These are phyloP conservation scores for Ceratocystis colombiana DNA, from an alignment of 2,329 filamentous ascomycete species.

Conservation along the genomic window DNA sequence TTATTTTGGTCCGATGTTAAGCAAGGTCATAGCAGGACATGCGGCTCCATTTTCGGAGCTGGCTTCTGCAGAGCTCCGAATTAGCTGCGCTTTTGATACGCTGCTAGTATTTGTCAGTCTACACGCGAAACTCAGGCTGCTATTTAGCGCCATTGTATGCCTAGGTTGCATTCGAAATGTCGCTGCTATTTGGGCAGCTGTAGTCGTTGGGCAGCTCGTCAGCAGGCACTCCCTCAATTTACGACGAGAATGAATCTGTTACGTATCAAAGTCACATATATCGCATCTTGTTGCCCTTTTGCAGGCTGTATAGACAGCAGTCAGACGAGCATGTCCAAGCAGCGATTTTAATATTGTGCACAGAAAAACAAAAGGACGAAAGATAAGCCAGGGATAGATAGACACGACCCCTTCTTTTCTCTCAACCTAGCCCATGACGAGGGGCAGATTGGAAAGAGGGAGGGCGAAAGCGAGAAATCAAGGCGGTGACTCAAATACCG, in stretches of 20 bases:
- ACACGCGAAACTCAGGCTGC: background rate
- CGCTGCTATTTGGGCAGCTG: background rate
- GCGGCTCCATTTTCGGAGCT: background rate
- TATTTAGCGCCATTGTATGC: background rate
- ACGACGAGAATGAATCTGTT: background rate
- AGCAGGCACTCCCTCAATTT: background rate
- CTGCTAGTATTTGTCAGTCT: background rate
- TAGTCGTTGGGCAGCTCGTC: background rate
- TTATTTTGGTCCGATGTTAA: too few relatives aligned
- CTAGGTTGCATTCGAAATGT: background rate
- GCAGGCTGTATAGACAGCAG: background rate
- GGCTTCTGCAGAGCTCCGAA: background rate
- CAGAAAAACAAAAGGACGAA: background rate
- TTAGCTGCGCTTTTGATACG: background rate
- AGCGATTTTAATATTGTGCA: background rate
- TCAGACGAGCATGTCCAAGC: background rate
- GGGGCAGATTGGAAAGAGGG: background rate
- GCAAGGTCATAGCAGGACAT: background rate
- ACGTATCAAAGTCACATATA: background rate
- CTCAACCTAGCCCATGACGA: background rate
- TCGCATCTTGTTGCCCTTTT: background rate
- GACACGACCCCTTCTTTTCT: background rate
- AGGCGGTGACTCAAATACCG: conserved; percentile 4
- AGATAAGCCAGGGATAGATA: background rate
- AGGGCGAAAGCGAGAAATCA: background rate